Evolutionary conservation across 208 protist genomes (phyloP).

Genomic region (Herpetomonas samuelpessoai): DNA sequence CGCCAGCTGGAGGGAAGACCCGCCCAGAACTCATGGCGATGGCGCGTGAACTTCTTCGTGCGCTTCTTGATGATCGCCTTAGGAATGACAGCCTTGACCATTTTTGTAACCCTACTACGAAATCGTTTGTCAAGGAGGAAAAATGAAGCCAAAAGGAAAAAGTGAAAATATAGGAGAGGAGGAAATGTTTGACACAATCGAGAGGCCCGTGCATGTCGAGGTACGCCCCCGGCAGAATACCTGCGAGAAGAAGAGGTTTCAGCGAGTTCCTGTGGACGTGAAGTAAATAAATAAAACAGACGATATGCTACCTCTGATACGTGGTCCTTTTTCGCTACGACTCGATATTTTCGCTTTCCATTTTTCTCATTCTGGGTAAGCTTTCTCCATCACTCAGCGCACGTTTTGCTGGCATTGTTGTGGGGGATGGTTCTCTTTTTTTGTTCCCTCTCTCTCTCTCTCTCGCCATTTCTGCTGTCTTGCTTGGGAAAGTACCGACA

Average conservation of each 20-base stretch:
- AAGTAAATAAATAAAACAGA: no score
- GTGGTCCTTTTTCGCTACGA: no score
- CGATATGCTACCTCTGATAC: no score
- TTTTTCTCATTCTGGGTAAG: no score
- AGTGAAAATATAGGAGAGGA: not conserved
- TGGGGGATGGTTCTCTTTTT: no score
- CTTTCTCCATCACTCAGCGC: no score
- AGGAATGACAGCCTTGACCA: constrained; percentile 93
- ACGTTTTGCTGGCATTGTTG: no score
- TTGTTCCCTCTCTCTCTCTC: no score
- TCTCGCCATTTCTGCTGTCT: no score
- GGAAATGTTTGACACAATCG: constrained; percentile 10
- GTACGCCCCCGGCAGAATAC: constrained; percentile 1
- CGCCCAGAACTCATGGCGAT: constrained; percentile 94
- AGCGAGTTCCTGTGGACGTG: not conserved
- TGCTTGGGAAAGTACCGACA: no score
- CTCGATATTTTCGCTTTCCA: no score
- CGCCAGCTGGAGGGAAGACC: constrained; percentile 96
- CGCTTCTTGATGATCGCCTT: constrained; percentile 97
- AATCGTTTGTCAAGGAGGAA: not conserved
- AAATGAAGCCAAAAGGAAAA: constrained; percentile 10
- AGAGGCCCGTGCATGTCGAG: constrained; percentile 6
- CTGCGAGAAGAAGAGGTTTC: not conserved
- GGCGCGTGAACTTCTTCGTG: constrained; percentile 96
- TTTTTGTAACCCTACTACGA: constrained; percentile 18